Evolutionary conservation across 306 rosid genomes (phyloP).

Genomic region (Morella rubra): DNA sequence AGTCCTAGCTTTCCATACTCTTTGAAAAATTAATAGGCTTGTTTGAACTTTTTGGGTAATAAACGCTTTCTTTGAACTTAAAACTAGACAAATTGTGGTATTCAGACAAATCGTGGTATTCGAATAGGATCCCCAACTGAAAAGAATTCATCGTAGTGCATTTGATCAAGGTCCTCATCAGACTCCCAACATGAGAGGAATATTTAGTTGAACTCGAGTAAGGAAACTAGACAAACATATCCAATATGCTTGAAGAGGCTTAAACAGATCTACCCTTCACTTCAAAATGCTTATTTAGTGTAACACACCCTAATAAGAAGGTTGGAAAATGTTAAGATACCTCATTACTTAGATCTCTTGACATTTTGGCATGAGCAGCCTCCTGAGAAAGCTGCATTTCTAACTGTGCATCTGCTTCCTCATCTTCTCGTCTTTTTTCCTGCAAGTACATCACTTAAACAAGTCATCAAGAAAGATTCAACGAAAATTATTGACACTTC

Average conservation of each 20-base stretch:
- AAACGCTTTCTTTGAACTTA: too few relatives aligned
- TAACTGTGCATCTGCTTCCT: slow-evolving; percentile 71
- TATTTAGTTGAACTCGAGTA: neutral
- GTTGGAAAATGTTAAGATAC: slow-evolving; percentile 35
- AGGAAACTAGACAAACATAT: slow-evolving; percentile 1
- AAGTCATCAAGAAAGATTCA: slow-evolving; percentile 16
- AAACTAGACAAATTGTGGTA: too few relatives aligned
- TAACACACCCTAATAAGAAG: slow-evolving; percentile 18
- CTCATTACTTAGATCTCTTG: slow-evolving; percentile 76
- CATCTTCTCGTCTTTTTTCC: slow-evolving; percentile 79
- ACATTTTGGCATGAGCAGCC: slow-evolving; percentile 75
- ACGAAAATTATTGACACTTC: neutral
- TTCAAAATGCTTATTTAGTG: neutral
- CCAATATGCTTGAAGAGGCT: slow-evolving; percentile 15
- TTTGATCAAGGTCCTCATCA: slow-evolving; percentile 7
- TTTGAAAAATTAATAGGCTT: too few relatives aligned
- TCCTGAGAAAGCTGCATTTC: slow-evolving; percentile 79
- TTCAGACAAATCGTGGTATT: too few relatives aligned
- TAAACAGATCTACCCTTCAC: neutral
- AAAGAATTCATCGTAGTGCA: slow-evolving; percentile 32
- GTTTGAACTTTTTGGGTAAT: too few relatives aligned
- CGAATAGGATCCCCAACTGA: slow-evolving; percentile 38
- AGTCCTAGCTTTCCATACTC: too few relatives aligned
- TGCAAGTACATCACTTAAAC: slow-evolving; percentile 36
- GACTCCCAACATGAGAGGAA: neutral